phyloP scores from a whole-genome alignment of 139 green algal species.

The Closterium sp. region DNA sequence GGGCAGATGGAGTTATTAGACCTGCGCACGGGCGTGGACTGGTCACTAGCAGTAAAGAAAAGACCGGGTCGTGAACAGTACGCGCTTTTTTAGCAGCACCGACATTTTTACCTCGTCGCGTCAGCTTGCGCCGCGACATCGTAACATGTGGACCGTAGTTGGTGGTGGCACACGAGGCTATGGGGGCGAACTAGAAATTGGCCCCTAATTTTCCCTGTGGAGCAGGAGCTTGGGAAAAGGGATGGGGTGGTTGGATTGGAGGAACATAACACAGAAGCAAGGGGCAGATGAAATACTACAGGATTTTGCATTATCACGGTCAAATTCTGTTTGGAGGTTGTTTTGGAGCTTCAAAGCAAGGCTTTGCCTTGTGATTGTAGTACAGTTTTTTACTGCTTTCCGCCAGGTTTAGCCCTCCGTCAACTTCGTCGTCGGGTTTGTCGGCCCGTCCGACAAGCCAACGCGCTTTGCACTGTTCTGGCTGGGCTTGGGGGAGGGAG shows the following conservation, averaged over 20 bases:
- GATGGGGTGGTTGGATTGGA: too few species aligned
- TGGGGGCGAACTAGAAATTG: not conserved
- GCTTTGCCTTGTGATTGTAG: too few species aligned
- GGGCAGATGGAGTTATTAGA: too few species aligned
- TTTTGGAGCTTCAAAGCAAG: slow-evolving; percentile 16
- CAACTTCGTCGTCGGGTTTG: too few species aligned
- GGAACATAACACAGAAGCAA: too few species aligned
- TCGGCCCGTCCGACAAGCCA: too few species aligned
- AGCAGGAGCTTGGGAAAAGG: too few species aligned
- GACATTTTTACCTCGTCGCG: not conserved
- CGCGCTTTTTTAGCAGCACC: not conserved
- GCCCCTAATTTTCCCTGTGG: not conserved
- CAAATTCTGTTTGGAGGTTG: slow-evolving; percentile 31
- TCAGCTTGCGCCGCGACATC: not conserved
- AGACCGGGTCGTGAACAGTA: not conserved
- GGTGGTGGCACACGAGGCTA: not conserved
- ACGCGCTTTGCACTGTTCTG: too few species aligned
- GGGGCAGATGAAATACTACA: not conserved
- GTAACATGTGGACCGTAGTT: not conserved
- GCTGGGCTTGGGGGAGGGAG: too few species aligned
- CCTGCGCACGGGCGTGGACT: too few species aligned
- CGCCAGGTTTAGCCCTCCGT: too few species aligned
- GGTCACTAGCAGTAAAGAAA: not conserved
- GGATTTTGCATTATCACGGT: slow-evolving; percentile 18
- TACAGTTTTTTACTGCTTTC: too few species aligned